Base-by-base conservation (phyloP, 2,329 filamentous ascomycete species). In the Coniochaeta sp. region DNA sequence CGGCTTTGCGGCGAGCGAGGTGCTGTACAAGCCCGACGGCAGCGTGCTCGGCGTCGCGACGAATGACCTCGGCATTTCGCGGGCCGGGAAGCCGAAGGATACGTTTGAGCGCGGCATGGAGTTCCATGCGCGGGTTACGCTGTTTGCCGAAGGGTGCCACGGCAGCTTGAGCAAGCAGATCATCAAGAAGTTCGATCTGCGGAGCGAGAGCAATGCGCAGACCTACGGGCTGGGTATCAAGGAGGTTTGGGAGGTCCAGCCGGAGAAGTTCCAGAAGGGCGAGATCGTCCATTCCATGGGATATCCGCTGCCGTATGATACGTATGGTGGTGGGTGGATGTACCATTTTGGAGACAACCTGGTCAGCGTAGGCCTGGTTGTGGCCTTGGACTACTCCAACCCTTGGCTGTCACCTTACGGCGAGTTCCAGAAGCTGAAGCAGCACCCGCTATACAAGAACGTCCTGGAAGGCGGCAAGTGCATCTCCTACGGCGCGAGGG, bases 341-440 rank as follows among this genome's bases (percentile, higher is more conserved):
- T 99, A 99, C 71, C 95, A 99, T 75, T 99, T 98, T 74, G 95
- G 93, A 40, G 93, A 99, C 68, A 99, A 98, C 75, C 84, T 98
- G 68, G 93, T 99, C 62, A 92, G 88, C 66, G 81, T 99, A 60
- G 95, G 95, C 26, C 81, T 98, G 19, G 95, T 99, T 12, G 90
- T 96, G 40, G 93, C 93, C 26, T 82, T 99, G 59, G 95, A 99
- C 79, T 99, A 99, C 73, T 82, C 90, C 47, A 99, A 99, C 75
- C 95, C 95, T 0, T 99, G 93, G 91, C 77, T 98, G 59, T 95
- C 93, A 3, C 95, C 95, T 0, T 99, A 98, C 72, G 85, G 87
- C 61, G 95, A 99, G 73, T 99, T 99, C 74, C 95, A 99, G 74
- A 96, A 96, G 80, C 88, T 99, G 81, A 99, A 99, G 82, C 89